Percentiles rank a stretch among this genome's conserved stretches.
These are phyloP conservation scores for Berkeleyomyces rouxiae DNA, from an alignment of 2,329 filamentous ascomycete genomes.

Conservation along the genomic window DNA sequence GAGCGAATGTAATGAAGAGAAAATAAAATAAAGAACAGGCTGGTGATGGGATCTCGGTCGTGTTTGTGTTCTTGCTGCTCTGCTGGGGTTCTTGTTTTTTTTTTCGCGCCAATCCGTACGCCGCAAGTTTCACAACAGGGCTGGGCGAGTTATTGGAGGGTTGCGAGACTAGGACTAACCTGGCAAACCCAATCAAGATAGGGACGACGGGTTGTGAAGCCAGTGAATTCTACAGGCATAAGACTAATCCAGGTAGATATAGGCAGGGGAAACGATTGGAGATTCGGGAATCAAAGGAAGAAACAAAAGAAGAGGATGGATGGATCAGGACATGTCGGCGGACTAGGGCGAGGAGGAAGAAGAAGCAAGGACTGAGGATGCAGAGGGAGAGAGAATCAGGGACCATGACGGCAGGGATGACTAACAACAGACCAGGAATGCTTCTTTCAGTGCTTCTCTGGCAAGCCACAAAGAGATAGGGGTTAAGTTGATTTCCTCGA, in stretches of 20 bases:
- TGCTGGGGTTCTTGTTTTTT: not conserved
- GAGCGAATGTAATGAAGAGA: not conserved
- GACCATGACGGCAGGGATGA: not conserved
- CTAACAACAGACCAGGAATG: not conserved
- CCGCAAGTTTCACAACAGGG: conserved; percentile 7
- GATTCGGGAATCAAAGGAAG: not conserved
- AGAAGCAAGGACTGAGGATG: not conserved
- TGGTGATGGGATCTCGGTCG: not conserved
- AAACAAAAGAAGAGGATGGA: not conserved
- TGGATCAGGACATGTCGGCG: not conserved
- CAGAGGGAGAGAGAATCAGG: not conserved
- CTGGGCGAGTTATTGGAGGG: conserved; percentile 2
- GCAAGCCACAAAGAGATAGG: not conserved
- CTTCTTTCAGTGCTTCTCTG: not conserved
- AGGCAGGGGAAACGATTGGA: not conserved
- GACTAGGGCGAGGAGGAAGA: not conserved
- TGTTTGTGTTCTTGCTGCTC: not conserved
- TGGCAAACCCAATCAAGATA: not conserved
- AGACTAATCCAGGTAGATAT: not conserved
- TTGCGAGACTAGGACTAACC: conserved; percentile 4
- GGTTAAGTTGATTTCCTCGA: not conserved
- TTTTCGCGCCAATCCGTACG: not conserved
- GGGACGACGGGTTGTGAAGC: not conserved
- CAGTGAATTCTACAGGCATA: not conserved
- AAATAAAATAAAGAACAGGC: not conserved